Conservation (phyloP, 352 stramenopile genomes). For the Saprolegnia diclina region DNA sequence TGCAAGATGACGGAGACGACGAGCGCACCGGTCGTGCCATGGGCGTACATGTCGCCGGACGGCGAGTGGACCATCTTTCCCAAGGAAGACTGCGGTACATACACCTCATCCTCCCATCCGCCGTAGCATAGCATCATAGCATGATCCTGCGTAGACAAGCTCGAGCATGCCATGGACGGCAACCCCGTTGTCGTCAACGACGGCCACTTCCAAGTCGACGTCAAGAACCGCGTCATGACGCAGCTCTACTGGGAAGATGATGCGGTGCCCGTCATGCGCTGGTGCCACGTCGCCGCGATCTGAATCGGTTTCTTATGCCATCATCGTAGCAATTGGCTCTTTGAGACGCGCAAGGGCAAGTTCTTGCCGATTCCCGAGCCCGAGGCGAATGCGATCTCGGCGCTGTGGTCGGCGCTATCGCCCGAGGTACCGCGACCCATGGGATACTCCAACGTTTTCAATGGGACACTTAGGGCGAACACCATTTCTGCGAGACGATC, state of each 20-base stretch:
- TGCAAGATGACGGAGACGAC: not conserved
- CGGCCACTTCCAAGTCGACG: conserved; percentile 70
- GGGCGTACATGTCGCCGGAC: conserved; percentile 22
- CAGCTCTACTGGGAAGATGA: conserved; percentile 72
- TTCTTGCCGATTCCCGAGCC: conserved; percentile 33
- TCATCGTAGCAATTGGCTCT: conserved; percentile 58
- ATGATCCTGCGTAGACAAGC: conserved; percentile 7
- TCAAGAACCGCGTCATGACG: conserved; percentile 72
- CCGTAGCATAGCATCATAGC: not conserved
- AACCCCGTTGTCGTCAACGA: conserved; percentile 63
- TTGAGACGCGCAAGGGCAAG: conserved; percentile 58
- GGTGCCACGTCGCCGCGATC: no score
- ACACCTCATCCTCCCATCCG: not conserved
- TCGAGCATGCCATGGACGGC: conserved; percentile 4
- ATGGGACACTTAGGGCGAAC: conserved; percentile 29
- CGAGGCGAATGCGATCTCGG: conserved; percentile 23
- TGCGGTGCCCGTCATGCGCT: conserved; percentile 58
- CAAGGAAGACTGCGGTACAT: conserved; percentile 27
- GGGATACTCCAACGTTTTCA: no score
- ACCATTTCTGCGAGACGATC: conserved; percentile 28
- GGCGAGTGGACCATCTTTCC: conserved; percentile 25
- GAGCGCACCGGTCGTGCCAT: conserved; percentile 5
- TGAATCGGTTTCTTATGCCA: no score
- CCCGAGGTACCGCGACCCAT: conserved; percentile 29
- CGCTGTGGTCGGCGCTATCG: conserved; percentile 39